These are phyloP conservation scores for Gracilaria domingensis DNA, from an alignment of 23 red algal species.

Conservation along the genomic window DNA sequence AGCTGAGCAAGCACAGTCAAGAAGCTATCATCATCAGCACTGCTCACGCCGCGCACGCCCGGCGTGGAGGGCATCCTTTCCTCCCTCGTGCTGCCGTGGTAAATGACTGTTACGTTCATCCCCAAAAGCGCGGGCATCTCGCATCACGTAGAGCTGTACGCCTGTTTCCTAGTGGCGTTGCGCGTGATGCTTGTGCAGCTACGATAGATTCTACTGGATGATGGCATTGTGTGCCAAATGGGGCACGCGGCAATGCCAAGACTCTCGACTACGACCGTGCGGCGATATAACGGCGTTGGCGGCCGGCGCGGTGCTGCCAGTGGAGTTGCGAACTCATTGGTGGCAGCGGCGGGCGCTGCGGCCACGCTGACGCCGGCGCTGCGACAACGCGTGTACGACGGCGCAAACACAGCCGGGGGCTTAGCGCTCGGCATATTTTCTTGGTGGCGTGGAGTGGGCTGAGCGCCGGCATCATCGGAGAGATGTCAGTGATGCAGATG, in stretches of 20 bases:
- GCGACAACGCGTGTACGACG: not conserved
- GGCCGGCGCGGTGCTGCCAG: slow-evolving; percentile 2
- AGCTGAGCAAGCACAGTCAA: too few relatives aligned
- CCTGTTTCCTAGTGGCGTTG: not conserved
- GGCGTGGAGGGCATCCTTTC: not conserved
- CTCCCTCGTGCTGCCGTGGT: not conserved
- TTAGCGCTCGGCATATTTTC: not conserved
- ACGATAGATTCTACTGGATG: not conserved
- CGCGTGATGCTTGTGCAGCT: not conserved
- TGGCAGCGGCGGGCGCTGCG: not conserved
- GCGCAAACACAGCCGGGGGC: not conserved
- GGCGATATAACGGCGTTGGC: not conserved
- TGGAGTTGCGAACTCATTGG: not conserved
- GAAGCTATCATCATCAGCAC: not conserved
- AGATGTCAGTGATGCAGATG: not conserved
- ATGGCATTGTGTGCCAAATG: not conserved
- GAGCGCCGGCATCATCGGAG: not conserved
- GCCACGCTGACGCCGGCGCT: slow-evolving; percentile 18
- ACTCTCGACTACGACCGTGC: not conserved
- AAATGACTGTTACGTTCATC: not conserved
- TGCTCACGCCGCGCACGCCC: too few relatives aligned
- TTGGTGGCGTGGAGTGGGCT: not conserved
- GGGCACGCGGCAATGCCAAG: not conserved
- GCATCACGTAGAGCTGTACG: not conserved
- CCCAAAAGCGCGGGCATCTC: not conserved